These are phyloP conservation scores for Tolypocladium cylindrosporum DNA, from an alignment of 2,329 filamentous ascomycete genomes.

Conservation along the genomic window DNA sequence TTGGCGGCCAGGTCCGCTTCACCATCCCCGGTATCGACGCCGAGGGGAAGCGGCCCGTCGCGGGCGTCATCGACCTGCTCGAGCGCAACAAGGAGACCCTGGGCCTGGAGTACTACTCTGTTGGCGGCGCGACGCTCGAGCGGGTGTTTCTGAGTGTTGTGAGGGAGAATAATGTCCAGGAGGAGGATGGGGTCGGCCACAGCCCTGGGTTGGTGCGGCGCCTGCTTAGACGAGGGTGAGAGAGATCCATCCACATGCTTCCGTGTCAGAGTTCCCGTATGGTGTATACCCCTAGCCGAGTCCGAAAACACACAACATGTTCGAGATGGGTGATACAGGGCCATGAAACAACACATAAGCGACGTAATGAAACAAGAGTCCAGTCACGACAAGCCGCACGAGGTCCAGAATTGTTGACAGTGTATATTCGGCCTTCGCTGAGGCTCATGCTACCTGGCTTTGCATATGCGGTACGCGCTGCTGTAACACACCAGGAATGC, in stretches of 20 bases:
- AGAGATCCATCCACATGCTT: neutral
- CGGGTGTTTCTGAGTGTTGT: slow-evolving; percentile 62
- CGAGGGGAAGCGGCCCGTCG: slow-evolving; percentile 10
- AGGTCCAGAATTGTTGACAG: neutral
- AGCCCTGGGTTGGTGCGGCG: neutral
- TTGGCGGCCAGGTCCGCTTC: slow-evolving; percentile 49
- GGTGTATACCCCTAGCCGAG: neutral
- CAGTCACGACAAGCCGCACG: neutral
- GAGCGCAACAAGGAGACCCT: slow-evolving; percentile 46
- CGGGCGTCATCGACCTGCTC: slow-evolving; percentile 30
- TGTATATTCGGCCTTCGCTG: neutral
- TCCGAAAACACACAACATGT: neutral
- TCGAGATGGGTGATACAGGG: neutral
- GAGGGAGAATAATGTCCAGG: slow-evolving; percentile 39
- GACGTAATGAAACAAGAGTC: neutral
- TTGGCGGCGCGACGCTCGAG: slow-evolving; percentile 57
- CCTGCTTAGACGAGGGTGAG: neutral
- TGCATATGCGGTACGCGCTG: neutral
- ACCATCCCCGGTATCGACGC: slow-evolving; percentile 8
- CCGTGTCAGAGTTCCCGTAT: neutral
- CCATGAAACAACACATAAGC: neutral
- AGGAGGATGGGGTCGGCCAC: slow-evolving; percentile 6
- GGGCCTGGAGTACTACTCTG: slow-evolving; percentile 55
- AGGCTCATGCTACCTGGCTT: neutral
- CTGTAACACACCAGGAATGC: slow-evolving; percentile 3